phyloP scores from a whole-genome alignment of 805 yeast genomes.

The Lipomyces yamanashiensis region DNA sequence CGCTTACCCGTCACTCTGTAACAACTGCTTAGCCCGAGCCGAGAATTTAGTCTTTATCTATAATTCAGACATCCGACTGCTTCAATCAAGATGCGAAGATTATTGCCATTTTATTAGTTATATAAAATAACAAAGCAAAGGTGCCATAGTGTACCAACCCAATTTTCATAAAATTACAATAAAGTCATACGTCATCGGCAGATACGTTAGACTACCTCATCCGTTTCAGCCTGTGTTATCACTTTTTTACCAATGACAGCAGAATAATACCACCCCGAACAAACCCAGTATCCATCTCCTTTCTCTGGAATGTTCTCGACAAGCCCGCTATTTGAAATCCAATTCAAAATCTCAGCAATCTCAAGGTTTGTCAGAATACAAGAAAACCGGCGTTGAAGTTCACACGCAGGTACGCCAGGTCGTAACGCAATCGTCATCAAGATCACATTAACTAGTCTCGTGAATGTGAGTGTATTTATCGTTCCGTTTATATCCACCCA shows the following conservation, averaged over 20 bases:
- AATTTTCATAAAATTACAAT: no score
- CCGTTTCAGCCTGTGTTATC: background rate
- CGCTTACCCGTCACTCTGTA: no score
- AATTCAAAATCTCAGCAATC: constrained; percentile 38
- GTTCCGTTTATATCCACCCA: constrained; percentile 75
- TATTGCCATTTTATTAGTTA: no score
- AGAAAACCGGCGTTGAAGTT: constrained; percentile 38
- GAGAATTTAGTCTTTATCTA: no score
- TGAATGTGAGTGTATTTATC: constrained; percentile 66
- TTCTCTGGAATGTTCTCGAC: constrained; percentile 20
- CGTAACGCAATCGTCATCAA: constrained; percentile 53
- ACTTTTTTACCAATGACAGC: background rate
- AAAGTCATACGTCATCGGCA: background rate
- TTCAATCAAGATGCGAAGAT: no score
- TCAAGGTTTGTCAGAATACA: constrained; percentile 41
- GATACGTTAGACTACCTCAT: background rate
- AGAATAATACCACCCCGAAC: constrained; percentile 40
- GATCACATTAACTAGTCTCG: constrained; percentile 55
- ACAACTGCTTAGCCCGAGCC: no score
- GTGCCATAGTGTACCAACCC: no score
- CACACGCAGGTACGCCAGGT: constrained; percentile 56
- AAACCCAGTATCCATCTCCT: constrained; percentile 38
- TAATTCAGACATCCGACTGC: no score
- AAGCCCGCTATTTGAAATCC: constrained; percentile 37
- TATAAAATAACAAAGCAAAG: no score